Conservation (phyloP, 495 filamentous ascomycete species). For the Aspergillus kassunensis region DNA sequence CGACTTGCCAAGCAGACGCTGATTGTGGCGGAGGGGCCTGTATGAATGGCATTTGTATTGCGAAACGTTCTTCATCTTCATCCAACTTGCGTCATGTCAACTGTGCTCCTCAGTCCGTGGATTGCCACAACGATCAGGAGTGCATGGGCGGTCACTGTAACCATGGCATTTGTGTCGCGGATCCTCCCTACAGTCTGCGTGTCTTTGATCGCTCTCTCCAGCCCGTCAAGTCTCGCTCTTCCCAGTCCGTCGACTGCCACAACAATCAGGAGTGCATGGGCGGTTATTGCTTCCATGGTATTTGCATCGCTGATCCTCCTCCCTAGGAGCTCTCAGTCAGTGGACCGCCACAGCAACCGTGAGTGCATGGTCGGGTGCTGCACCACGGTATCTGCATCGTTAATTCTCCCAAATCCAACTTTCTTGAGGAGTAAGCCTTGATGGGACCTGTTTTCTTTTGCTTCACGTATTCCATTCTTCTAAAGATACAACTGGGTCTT, state of each 20-base stretch:
- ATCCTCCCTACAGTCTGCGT: background rate
- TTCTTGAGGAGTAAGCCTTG: background rate
- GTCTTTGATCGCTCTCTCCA: background rate
- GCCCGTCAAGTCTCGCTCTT: background rate
- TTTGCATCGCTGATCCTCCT: conserved; percentile 3
- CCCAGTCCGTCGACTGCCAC: background rate
- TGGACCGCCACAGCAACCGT: background rate
- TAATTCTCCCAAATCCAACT: background rate
- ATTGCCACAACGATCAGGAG: conserved; percentile 1
- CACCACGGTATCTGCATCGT: background rate
- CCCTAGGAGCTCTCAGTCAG: background rate
- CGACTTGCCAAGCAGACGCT: background rate
- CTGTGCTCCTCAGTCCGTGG: background rate
- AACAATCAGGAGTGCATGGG: background rate
- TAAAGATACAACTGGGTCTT: background rate
- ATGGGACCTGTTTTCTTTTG: background rate
- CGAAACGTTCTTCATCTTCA: background rate
- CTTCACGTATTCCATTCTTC: background rate
- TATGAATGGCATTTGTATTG: background rate
- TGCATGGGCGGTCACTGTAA: conserved; percentile 4
- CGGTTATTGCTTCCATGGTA: conserved; percentile 1
- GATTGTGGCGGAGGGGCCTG: background rate
- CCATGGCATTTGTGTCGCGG: conserved; percentile 6
- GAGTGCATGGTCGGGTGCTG: background rate
- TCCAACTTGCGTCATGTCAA: background rate